Evolutionary conservation across 495 filamentous ascomycete genomes (phyloP).

Genomic region (Evernia prunastri): DNA sequence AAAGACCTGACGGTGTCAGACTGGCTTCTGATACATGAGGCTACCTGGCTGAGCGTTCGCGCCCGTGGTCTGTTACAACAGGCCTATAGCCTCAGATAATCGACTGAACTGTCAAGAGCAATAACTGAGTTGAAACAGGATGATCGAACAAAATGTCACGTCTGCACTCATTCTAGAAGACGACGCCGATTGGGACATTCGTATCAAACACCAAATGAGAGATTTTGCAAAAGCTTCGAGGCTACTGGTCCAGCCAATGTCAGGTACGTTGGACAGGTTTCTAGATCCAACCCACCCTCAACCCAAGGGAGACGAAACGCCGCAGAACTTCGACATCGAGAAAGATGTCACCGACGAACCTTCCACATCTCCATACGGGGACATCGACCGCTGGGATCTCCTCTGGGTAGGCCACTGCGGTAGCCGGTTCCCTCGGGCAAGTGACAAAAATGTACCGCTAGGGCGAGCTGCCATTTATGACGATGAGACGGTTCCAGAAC

Average conservation of each 20-base stretch:
- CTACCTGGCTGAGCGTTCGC: conserved; percentile 1
- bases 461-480: neutral
- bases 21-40: conserved; percentile 3
- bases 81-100: neutral
- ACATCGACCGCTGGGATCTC: conserved; percentile 1
- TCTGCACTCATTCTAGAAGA: conserved; percentile 42
- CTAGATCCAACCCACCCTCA: conserved; percentile 23
- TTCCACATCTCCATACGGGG: neutral
- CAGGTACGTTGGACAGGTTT: conserved; percentile 21
- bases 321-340: conserved; percentile 2
- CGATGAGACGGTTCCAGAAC: neutral
- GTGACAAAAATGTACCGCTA: neutral
- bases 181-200: conserved; percentile 43
- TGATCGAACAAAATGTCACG: conserved; percentile 7
- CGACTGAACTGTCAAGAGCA: neutral
- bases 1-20: conserved; percentile 4
- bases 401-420: neutral
- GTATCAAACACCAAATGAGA: conserved; percentile 29
- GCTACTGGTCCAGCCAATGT: conserved; percentile 23
- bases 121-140: neutral
- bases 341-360: conserved; percentile 5
- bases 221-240: conserved; percentile 18
- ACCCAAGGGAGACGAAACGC: conserved; percentile 8
- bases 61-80: neutral
- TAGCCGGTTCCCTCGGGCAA: neutral